A percentile compares a stretch with the other conserved stretches of the same genome.
phyloP scores from a whole-genome alignment of 257 asterid species.

The Ballota nigra region DNA sequence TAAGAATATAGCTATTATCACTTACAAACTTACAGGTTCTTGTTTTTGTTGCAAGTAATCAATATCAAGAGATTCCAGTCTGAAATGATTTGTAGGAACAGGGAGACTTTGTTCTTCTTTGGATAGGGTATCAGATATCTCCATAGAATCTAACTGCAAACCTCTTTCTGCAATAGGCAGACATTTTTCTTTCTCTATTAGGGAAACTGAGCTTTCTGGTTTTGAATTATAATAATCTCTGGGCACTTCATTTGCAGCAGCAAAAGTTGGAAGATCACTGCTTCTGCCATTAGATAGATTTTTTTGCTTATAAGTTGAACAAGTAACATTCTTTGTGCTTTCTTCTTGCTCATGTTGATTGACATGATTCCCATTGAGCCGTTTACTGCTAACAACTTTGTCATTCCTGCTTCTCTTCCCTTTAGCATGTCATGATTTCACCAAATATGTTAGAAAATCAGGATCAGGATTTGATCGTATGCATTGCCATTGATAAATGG shows the following conservation, averaged over 20 bases:
- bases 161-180: slow-evolving; percentile 32
- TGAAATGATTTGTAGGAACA: slow-evolving; percentile 21
- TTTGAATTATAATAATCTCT: slow-evolving; percentile 23
- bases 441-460: slow-evolving; percentile 34
- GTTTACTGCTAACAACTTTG: slow-evolving; percentile 29
- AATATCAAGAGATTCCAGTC: slow-evolving; percentile 13
- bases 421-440: slow-evolving; percentile 40
- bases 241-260: slow-evolving; percentile 25
- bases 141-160: slow-evolving; percentile 31
- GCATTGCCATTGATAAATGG: slow-evolving; percentile 29
- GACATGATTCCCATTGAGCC: slow-evolving; percentile 21
- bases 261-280: slow-evolving; percentile 21
- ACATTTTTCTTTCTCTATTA: slow-evolving; percentile 30
- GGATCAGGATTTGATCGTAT: slow-evolving; percentile 35
- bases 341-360: slow-evolving; percentile 33
- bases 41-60: slow-evolving; percentile 36
- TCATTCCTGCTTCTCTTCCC: slow-evolving; percentile 63
- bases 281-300: slow-evolving; percentile 21
- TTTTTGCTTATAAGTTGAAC: slow-evolving; percentile 31
- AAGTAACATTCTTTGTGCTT: slow-evolving; percentile 23
- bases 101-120: slow-evolving; percentile 31
- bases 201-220: slow-evolving; percentile 30
- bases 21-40: slow-evolving; percentile 56
- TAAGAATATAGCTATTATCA: slow-evolving; percentile 17
- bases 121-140: slow-evolving; percentile 28